These are phyloP conservation scores for Trametes elegans DNA, from an alignment of 768 basidiomycete species.

Conservation along the genomic window DNA sequence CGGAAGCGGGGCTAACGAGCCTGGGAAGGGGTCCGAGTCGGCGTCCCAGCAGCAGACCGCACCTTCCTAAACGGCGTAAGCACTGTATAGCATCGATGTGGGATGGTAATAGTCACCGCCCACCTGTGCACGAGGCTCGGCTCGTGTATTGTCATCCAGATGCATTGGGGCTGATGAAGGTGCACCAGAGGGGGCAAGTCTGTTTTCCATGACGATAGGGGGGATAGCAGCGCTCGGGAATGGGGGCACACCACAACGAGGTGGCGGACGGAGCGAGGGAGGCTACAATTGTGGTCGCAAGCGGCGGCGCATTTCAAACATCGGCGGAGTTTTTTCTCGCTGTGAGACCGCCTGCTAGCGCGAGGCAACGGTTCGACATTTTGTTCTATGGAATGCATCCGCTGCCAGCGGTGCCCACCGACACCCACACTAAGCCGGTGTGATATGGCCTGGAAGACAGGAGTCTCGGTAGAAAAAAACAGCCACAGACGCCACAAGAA, in stretches of 20 bases:
- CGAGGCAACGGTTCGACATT: too few species aligned
- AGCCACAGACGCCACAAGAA: too few species aligned
- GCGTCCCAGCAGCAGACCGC: neutral
- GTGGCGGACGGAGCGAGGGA: neutral
- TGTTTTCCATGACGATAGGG: neutral
- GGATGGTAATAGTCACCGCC: neutral
- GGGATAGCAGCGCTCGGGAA: neutral
- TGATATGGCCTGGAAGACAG: neutral
- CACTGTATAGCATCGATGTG: neutral
- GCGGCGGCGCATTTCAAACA: neutral
- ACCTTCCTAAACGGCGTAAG: neutral
- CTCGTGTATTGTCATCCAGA: too few species aligned
- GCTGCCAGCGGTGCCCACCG: neutral
- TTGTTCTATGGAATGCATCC: neutral
- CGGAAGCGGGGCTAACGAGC: neutral
- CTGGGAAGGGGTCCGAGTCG: neutral
- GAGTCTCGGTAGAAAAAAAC: neutral
- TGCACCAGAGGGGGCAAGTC: neutral
- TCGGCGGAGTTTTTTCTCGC: too few species aligned
- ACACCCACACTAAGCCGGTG: neutral
- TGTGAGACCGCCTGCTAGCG: neutral
- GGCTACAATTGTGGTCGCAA: neutral
- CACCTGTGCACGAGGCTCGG: neutral
- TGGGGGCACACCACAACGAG: neutral
- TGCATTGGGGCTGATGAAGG: too few species aligned